Conservation (phyloP, 306 rosid genomes). For the Dalbergia cochinchinensis region DNA sequence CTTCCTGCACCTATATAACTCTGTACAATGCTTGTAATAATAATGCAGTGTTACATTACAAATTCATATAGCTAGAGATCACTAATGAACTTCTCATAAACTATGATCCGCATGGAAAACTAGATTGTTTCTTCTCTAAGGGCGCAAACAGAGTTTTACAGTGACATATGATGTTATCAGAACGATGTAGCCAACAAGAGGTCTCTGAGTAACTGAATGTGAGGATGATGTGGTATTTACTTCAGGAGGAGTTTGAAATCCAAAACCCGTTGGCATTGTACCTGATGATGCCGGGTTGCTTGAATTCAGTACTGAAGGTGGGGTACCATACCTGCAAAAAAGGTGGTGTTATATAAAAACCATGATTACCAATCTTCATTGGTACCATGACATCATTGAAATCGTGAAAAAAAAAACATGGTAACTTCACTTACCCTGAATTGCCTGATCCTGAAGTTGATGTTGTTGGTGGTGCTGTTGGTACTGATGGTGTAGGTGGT, state of each 20-base stretch:
- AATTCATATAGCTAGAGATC: slow-evolving; percentile 27
- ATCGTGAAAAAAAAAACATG: not conserved
- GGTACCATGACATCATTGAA: not conserved
- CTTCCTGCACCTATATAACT: slow-evolving; percentile 42
- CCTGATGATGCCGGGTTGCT: slow-evolving; percentile 71
- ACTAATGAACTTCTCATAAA: not conserved
- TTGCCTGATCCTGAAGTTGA: slow-evolving; percentile 61
- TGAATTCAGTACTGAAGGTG: slow-evolving; percentile 74
- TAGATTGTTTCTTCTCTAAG: slow-evolving; percentile 27
- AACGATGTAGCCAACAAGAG: slow-evolving; percentile 53
- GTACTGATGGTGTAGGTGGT: slow-evolving; percentile 7
- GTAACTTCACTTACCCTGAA: slow-evolving; percentile 58
- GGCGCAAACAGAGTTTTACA: slow-evolving; percentile 44
- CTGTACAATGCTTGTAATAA: slow-evolving; percentile 41
- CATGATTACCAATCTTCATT: slow-evolving; percentile 37
- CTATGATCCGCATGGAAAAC: slow-evolving; percentile 29
- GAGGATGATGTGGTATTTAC: slow-evolving; percentile 58
- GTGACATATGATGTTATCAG: slow-evolving; percentile 52
- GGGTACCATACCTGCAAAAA: slow-evolving; percentile 69
- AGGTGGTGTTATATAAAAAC: slow-evolving; percentile 3
- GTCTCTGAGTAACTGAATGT: slow-evolving; percentile 49
- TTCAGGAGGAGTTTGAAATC: slow-evolving; percentile 62
- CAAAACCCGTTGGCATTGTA: slow-evolving; percentile 56
- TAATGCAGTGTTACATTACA: slow-evolving; percentile 13
- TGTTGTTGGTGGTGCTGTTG: slow-evolving; percentile 46